Evolutionary conservation across 1,284 basidiomycete genomes (phyloP), one percentile per base, ranked within the genome.

Genomic region (Cryptococcus sp.): DNA sequence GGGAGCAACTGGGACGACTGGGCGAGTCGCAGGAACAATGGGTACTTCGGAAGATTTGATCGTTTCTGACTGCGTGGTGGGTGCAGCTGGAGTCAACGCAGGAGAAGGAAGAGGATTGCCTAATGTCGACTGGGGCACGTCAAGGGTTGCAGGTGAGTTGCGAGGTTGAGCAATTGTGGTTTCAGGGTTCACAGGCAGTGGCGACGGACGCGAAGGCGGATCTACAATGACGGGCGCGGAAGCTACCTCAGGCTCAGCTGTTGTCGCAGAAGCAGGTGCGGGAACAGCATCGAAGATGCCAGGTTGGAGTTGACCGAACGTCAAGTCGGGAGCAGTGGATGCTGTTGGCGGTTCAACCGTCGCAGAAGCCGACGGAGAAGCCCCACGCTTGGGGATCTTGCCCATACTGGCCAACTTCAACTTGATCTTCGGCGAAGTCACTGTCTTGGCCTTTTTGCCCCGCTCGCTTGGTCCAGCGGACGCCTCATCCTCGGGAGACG

Each of bases 261-360:
- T 25, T 19, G 27, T 31, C n/a, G 50, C 35, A 8, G 31, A 3
- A 19, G 39, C 39, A 20, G 51, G 17, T 20, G 56, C 40, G 1
- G 54, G 53, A 5, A 51, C 27, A 3, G 41, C 7, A n/a, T 57
- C 62, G 42, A 64, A 64, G 25, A 64, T 61, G 19, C 58, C 65
- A n/a, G 58, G 57, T 41, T 57, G 41, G 7, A 59, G 53, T 15
- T 53, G 38, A 11, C 62, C 65, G 40, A 62, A 62, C 3, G 59
- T 60, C 7, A 47, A 20, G 4, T 27, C 31, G 1, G 59, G 19
- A 5, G 54, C 22, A 10, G 22, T 6, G 8, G 31, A 35, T 10
- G 7, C 2, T 35, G 31, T 8, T 27, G 59, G 17, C 11, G 54
- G 40, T 15, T 45, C 42, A 10, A 45, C 15, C 22, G n/a, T 4